Evolutionary conservation across 108 stramenopile genomes (phyloP).

Genomic region (Parmales sp.): DNA sequence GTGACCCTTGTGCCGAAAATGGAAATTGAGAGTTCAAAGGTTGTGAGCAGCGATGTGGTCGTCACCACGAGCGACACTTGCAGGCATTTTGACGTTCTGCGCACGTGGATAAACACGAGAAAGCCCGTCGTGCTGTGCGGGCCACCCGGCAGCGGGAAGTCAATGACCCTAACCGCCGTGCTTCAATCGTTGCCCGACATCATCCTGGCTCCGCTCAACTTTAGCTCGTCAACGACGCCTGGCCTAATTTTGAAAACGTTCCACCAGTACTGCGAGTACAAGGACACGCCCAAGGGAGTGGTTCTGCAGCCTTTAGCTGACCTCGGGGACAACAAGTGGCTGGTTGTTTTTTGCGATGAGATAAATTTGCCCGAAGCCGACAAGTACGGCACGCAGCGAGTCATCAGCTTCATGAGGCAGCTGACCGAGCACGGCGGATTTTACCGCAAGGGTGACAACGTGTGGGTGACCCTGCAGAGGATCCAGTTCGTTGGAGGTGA

Average conservation of each 20-base stretch:
- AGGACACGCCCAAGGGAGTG: slow-evolving; percentile 71
- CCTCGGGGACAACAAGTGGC: slow-evolving; percentile 66
- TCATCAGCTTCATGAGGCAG: slow-evolving; percentile 93
- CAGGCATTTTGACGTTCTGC: slow-evolving; percentile 83
- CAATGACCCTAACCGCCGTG: slow-evolving; percentile 91
- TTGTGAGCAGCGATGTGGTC: slow-evolving; percentile 76
- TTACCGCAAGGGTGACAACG: slow-evolving; percentile 78
- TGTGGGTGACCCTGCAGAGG: slow-evolving; percentile 82
- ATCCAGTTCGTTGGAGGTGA: slow-evolving; percentile 92
- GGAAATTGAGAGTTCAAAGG: slow-evolving; percentile 89
- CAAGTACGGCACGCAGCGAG: slow-evolving; percentile 89
- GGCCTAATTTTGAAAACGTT: slow-evolving; percentile 89
- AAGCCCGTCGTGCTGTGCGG: slow-evolving; percentile 90
- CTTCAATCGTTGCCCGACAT: slow-evolving; percentile 82
- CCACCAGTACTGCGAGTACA: slow-evolving; percentile 84
- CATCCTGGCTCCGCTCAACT: slow-evolving; percentile 85
- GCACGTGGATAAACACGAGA: slow-evolving; percentile 80
- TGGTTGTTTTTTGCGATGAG: slow-evolving; percentile 98
- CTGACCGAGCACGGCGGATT: slow-evolving; percentile 96
- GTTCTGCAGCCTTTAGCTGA: slow-evolving; percentile 64
- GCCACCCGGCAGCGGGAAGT: slow-evolving; percentile 95
- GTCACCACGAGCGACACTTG: slow-evolving; percentile 94
- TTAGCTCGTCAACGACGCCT: slow-evolving; percentile 87
- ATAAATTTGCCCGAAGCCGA: slow-evolving; percentile 95
- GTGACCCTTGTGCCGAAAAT: slow-evolving; percentile 77